These are phyloP conservation scores for Saksenaea oblongispora DNA, from an alignment of 371 early-diverging fungal genomes.

Conservation along the genomic window DNA sequence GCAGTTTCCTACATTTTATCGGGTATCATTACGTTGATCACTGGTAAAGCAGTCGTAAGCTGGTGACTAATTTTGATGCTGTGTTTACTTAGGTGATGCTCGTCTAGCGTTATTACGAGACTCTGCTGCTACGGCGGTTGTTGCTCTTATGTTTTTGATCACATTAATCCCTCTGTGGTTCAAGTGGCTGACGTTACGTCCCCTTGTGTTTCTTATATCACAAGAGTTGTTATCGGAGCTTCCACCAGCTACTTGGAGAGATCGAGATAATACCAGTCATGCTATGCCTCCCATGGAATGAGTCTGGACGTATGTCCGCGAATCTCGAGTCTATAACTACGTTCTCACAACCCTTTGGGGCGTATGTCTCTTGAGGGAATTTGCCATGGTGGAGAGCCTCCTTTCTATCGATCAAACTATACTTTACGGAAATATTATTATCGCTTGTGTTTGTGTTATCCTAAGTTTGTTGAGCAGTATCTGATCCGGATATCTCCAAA, in stretches of 20 bases:
- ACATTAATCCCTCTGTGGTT: slow-evolving; percentile 20
- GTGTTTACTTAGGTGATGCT: slow-evolving; percentile 7
- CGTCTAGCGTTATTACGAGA: slow-evolving; percentile 27
- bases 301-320: not conserved
- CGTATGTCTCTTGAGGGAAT: not conserved
- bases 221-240: not conserved
- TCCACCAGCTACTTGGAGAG: not conserved
- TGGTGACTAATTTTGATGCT: no score
- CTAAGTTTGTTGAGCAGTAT: slow-evolving; percentile 7
- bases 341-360: slow-evolving; percentile 8
- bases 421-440: slow-evolving; percentile 22
- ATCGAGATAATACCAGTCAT: not conserved
- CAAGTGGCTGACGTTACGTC: slow-evolving; percentile 7
- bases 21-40: slow-evolving; percentile 19
- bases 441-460: slow-evolving; percentile 6
- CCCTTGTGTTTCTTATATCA: slow-evolving; percentile 10
- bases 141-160: slow-evolving; percentile 24
- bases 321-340: not conserved
- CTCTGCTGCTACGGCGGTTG: slow-evolving; percentile 21
- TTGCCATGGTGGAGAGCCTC: slow-evolving; percentile 11
- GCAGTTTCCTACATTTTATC: slow-evolving; percentile 24
- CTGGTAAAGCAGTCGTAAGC: slow-evolving; percentile 3
- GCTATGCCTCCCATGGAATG: slow-evolving; percentile 10
- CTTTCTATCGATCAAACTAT: slow-evolving; percentile 19
- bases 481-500: not conserved